Evolutionary conservation across 1,139 yeast genomes (phyloP), one percentile per base, ranked within the genome.

Genomic region (Candida smagusa): DNA sequence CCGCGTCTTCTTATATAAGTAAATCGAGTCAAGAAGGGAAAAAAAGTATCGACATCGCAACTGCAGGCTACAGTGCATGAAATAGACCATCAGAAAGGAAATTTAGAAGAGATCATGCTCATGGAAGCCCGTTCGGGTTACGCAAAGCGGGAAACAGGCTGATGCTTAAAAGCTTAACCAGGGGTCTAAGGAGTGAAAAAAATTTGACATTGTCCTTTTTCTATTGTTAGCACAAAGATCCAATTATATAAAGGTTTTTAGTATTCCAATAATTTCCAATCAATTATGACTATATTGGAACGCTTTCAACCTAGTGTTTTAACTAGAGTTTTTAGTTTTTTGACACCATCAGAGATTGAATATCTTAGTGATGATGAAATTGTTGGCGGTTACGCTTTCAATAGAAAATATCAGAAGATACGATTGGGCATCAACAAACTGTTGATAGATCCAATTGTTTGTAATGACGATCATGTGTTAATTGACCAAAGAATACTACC

Each of bases 301-400:
- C 9, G 30, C 16, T 11, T 12, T 8, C 12, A 12, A 9, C 29
- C 29, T 27, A 11, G 12, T 11, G 11, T 32, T 9, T 26, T 32
- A 24, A 19, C 13, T 13, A n/a, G 13, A 9, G 30, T 32, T 9
- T 32, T 32, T 24, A 12, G 22, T 16, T 16, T 25, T 12, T 32
- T 32, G 22, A 25, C 29, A 12, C 35, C 35, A 16, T 12, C 13
- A 6, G 35, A 32, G 16, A 29, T 32, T 12, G 35, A 13, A 3
- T n/a, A 25, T 9, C 12, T 32, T 7, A 32, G 30, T 7, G 23
- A 32, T 25, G 35, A 32, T 24, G 7, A 7, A 2, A 19, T 32
- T 7, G 19, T 32, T 9, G 35, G 28, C 9, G 12, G 26, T 2
- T 21, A 32, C 19, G 35, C 35, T 4, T 32, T 32, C 25, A 25